Evolutionary conservation across 805 yeast species (phyloP).

Genomic region (Wickerhamiella spandovensis): DNA sequence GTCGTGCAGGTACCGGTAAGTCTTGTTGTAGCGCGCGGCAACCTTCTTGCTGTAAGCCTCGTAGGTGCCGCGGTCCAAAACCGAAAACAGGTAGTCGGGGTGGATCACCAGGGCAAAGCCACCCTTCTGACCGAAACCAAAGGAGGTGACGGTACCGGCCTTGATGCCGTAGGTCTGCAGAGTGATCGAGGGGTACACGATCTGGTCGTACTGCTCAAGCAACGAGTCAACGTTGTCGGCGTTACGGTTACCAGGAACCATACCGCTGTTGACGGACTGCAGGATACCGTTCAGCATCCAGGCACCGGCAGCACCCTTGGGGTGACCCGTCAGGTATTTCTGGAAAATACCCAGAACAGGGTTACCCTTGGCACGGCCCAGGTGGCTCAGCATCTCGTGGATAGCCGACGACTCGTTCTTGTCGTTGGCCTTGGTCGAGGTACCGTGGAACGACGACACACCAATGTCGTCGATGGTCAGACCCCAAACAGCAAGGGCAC

Average conservation of each 20-base stretch:
- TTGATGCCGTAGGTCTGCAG: slow-evolving; percentile 93
- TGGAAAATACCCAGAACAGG: slow-evolving; percentile 98
- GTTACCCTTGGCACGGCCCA: slow-evolving; percentile 96
- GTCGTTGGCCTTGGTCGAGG: slow-evolving; percentile 96
- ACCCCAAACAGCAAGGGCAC: slow-evolving; percentile 88
- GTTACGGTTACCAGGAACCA: slow-evolving; percentile 97
- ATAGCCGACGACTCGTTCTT: slow-evolving; percentile 93
- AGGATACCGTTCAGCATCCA: slow-evolving; percentile 99
- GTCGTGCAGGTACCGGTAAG: slow-evolving; percentile 91
- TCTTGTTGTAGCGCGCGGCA: slow-evolving; percentile 65
- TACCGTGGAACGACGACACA: slow-evolving; percentile 98
- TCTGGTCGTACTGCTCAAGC: slow-evolving; percentile 72
- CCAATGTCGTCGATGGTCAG: slow-evolving; percentile 89
- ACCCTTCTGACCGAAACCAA: slow-evolving; percentile 99
- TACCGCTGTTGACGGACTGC: slow-evolving; percentile 81
- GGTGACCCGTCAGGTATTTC: slow-evolving; percentile 98
- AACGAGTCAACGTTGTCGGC: slow-evolving; percentile 89
- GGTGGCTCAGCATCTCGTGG: slow-evolving; percentile 82
- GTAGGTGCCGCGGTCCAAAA: slow-evolving; percentile 59
- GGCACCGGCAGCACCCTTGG: slow-evolving; percentile 99
- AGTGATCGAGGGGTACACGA: slow-evolving; percentile 86
- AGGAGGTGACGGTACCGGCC: slow-evolving; percentile 93
- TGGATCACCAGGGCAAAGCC: slow-evolving; percentile 87
- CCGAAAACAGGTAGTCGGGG: slow-evolving; percentile 85
- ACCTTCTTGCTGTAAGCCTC: slow-evolving; percentile 61